Evolutionary conservation across 169 alveolate genomes (phyloP).

Genomic region (Plasmodium reichenowi): DNA sequence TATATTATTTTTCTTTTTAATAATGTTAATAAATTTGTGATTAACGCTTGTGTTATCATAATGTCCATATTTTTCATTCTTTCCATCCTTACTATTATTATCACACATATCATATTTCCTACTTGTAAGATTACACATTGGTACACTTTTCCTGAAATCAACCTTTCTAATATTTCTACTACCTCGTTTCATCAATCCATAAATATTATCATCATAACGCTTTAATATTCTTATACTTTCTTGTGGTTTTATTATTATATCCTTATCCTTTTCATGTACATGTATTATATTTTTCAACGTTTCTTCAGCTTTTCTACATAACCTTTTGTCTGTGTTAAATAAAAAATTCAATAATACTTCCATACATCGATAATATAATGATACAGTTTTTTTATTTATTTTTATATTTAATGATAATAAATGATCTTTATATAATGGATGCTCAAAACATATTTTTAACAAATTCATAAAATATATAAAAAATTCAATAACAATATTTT

Average conservation of each 20-base stretch:
- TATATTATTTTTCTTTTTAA: constrained; percentile 11
- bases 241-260: background rate
- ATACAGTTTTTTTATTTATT: constrained; percentile 11
- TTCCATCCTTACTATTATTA: too few species aligned
- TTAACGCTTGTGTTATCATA: too few species aligned
- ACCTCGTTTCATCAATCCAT: background rate
- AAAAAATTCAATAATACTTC: constrained; percentile 47
- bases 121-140: background rate
- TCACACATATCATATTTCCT: too few species aligned
- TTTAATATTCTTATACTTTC: background rate
- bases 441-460: constrained; percentile 37
- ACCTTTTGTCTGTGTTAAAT: constrained; percentile 26
- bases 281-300: constrained; percentile 15
- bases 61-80: too few species aligned
- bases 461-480: constrained; percentile 39
- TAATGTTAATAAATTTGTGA: background rate
- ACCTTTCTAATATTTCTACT: background rate
- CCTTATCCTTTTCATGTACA: constrained; percentile 30
- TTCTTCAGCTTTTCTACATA: constrained; percentile 39
- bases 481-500: constrained; percentile 24
- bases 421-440: constrained; percentile 30
- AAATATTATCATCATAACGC: background rate
- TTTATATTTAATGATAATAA: constrained; percentile 6
- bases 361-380: constrained; percentile 57
- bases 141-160: background rate